Base-by-base conservation (phyloP, 2,329 filamentous ascomycete genomes). In the Metarhizium rileyi region DNA sequence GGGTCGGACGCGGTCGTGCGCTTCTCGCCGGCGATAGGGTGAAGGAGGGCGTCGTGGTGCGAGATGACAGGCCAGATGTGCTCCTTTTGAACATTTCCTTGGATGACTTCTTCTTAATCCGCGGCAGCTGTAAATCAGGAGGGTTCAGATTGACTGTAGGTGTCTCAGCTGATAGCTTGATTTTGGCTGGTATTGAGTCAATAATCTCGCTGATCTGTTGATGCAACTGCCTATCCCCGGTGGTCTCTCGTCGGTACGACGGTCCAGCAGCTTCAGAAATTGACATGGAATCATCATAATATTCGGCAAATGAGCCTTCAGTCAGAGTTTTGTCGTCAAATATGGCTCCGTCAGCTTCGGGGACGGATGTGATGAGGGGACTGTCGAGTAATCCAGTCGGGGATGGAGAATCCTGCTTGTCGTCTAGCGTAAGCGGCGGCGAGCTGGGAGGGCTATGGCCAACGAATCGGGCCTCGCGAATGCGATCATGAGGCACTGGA, bases 131-230 rank as follows among this genome's bases (percentile, higher is more conserved):
- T 40, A 81, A 64, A 52, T 81, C 78, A 0, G 78, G 78, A 0
- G 78, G 78, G 59, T 82, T 81, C 49, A 82, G 63, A 44, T 78
- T 76, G 53, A 78, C 67, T 7, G 66, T 54, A 20, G 71, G 60
- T 2, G 74, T 69, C 46, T 77, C 76, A 2, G 76, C 74, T 1
- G 81, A 81, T 40, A 96, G 74, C 47, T 82, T 83, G 58, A 97
- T 94, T 53, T 83, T 83, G 28, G 84, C 84, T 2, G 89, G 88
- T 53, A 94, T 87, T 20, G 77, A 84, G 51, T 81, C 81, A 36
- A 94, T 76, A 50, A 94, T 86, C 47, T 86, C 80, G 60, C 80
- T 86, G 45, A 95, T 90, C 62, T 90, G 88, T 54, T 83, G 80
- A 56, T 89, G 86, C 14, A 95, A 74, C 50, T 87, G 79, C 55